These are phyloP conservation scores for Chaetoscypha palmicola DNA, from an alignment of 2,329 filamentous ascomycete genomes.

Conservation along the genomic window DNA sequence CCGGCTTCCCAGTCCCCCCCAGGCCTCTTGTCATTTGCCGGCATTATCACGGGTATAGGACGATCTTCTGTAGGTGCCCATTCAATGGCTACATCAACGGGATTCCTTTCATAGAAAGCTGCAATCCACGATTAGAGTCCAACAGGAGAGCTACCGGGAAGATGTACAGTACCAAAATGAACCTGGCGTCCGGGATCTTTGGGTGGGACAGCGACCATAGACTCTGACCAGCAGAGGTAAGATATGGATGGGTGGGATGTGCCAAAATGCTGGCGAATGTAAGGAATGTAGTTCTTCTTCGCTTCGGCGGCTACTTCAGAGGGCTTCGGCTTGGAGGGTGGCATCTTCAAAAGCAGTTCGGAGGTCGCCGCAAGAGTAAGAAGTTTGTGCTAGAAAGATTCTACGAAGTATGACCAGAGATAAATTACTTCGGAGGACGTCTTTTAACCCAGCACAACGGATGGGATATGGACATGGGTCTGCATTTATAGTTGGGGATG, in stretches of 20 bases:
- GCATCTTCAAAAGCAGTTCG: conserved; percentile 37
- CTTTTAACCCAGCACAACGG: conserved; percentile 10
- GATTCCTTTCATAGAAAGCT: conserved; percentile 49
- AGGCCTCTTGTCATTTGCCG: conserved; percentile 66
- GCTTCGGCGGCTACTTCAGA: conserved; percentile 67
- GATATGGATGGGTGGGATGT: conserved; percentile 51
- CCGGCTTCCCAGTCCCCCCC: conserved; percentile 75
- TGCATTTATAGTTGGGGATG: conserved; percentile 20
- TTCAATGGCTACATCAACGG: conserved; percentile 52
- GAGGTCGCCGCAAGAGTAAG: not conserved
- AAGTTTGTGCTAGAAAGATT: conserved; percentile 1
- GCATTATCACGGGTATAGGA: conserved; percentile 31
- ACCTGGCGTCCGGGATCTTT: conserved; percentile 23
- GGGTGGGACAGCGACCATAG: conserved; percentile 33
- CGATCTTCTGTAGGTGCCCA: conserved; percentile 38
- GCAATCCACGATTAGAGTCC: not conserved
- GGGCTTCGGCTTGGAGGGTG: conserved; percentile 52
- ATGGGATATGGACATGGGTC: conserved; percentile 19
- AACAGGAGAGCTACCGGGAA: not conserved
- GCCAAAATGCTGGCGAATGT: conserved; percentile 50
- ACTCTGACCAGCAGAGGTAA: conserved; percentile 42
- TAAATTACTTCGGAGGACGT: conserved; percentile 3
- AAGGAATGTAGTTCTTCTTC: conserved; percentile 62
- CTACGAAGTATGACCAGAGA: conserved; percentile 1
- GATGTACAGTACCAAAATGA: conserved; percentile 39